phyloP scores from a whole-genome alignment of 2,329 filamentous ascomycete genomes.

The Arachnomyces sp. region DNA sequence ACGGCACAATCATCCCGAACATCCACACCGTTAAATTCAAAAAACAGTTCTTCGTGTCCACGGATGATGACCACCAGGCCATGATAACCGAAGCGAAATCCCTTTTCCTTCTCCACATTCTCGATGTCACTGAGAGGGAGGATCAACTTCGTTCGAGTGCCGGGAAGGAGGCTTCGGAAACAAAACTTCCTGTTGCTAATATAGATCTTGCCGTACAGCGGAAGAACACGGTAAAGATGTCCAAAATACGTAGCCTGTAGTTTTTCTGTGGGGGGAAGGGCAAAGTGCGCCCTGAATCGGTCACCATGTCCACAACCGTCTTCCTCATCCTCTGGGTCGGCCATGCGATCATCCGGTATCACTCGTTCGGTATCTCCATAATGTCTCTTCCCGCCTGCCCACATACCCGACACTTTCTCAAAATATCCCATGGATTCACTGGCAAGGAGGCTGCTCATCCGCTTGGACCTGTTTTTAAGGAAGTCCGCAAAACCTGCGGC shows the following conservation, averaged over 20 bases:
- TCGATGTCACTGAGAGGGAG: conserved; percentile 85
- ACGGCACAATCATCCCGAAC: conserved; percentile 82
- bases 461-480: conserved; percentile 67
- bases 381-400: conserved; percentile 83
- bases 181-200: conserved; percentile 82
- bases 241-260: conserved; percentile 86
- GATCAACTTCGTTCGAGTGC: conserved; percentile 86
- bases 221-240: conserved; percentile 81
- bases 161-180: conserved; percentile 83
- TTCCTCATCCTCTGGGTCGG: conserved; percentile 50
- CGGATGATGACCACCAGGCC: conserved; percentile 88
- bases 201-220: conserved; percentile 94
- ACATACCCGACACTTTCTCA: conserved; percentile 95
- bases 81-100: conserved; percentile 84
- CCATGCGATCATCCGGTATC: conserved; percentile 56
- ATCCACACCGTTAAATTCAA: conserved; percentile 75
- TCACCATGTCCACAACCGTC: conserved; percentile 48
- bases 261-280: conserved; percentile 73
- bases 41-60: conserved; percentile 92
- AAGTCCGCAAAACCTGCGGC: conserved; percentile 78
- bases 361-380: conserved; percentile 68
- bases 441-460: conserved; percentile 74
- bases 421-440: conserved; percentile 94
- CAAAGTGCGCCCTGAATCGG: conserved; percentile 83
- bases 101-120: conserved; percentile 89